phyloP scores from a whole-genome alignment of 1,284 basidiomycete species.

The Ceratobasidium theobromae region DNA sequence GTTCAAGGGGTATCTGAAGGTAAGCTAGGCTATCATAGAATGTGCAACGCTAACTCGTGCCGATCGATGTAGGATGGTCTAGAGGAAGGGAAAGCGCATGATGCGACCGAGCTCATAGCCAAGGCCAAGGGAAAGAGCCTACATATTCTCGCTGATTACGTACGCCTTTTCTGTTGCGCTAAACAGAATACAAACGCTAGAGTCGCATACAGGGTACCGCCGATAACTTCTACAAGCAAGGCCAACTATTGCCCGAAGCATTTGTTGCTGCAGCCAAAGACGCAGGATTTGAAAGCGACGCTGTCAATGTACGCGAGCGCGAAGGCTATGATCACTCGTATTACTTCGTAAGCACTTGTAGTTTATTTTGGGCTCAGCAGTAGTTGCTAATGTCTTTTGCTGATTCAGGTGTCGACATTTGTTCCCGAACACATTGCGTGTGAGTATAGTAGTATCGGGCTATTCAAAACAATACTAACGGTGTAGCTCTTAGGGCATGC shows the following conservation, averaged over 20 bases:
- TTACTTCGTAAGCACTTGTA: slow-evolving; percentile 77
- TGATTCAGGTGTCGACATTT: slow-evolving; percentile 64
- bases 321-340: slow-evolving; percentile 94
- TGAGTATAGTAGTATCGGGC: too few species aligned
- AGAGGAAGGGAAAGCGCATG: slow-evolving; percentile 78
- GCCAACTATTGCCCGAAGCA: slow-evolving; percentile 87
- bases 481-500: too few species aligned
- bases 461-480: too few species aligned
- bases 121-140: slow-evolving; percentile 60
- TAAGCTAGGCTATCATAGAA: too few species aligned
- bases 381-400: neutral
- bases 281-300: slow-evolving; percentile 70
- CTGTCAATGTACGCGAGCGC: slow-evolving; percentile 79
- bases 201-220: slow-evolving; percentile 79
- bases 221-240: slow-evolving; percentile 84
- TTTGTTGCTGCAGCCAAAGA: slow-evolving; percentile 77
- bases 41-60: too few species aligned
- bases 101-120: slow-evolving; percentile 84
- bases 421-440: slow-evolving; percentile 51
- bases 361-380: neutral
- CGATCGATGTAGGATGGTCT: slow-evolving; percentile 53
- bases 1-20: slow-evolving; percentile 81
- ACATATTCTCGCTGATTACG: slow-evolving; percentile 84
- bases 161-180: slow-evolving; percentile 41
- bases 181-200: too few species aligned